These are phyloP conservation scores for Avena eriantha DNA, from an alignment of 176 grass and related monocot genomes.

Conservation along the genomic window DNA sequence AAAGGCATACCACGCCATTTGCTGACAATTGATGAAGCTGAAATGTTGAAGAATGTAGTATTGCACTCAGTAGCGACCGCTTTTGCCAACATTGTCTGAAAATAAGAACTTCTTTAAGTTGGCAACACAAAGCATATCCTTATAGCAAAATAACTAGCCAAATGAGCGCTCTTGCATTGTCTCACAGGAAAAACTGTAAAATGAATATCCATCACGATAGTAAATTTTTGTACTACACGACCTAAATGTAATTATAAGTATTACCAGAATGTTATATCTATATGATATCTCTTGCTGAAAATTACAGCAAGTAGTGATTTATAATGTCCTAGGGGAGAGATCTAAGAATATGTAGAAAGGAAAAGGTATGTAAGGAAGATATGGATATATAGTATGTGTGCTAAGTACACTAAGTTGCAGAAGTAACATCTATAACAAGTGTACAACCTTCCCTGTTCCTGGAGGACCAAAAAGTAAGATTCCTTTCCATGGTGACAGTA, in stretches of 20 bases:
- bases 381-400: slow-evolving; percentile 11
- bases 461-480: slow-evolving; percentile 68
- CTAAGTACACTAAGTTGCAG: slow-evolving; percentile 25
- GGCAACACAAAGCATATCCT: not conserved
- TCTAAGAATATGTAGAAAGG: not conserved
- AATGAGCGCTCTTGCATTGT: not conserved
- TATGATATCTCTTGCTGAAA: slow-evolving; percentile 1
- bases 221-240: not conserved
- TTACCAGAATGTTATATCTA: not conserved
- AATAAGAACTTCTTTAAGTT: slow-evolving; percentile 28
- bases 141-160: not conserved
- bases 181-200: not conserved
- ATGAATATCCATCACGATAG: not conserved
- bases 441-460: slow-evolving; percentile 59
- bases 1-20: slow-evolving; percentile 82
- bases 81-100: slow-evolving; percentile 97
- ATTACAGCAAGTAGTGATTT: not conserved
- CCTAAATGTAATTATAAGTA: not conserved
- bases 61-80: slow-evolving; percentile 93
- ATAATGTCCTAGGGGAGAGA: not conserved
- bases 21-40: slow-evolving; percentile 96
- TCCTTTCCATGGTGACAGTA: slow-evolving; percentile 62
- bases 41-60: slow-evolving; percentile 99
- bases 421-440: slow-evolving; percentile 15
- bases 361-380: not conserved